phyloP scores from a whole-genome alignment of 768 basidiomycete genomes.

The Leccinum olivaceopallidum region DNA sequence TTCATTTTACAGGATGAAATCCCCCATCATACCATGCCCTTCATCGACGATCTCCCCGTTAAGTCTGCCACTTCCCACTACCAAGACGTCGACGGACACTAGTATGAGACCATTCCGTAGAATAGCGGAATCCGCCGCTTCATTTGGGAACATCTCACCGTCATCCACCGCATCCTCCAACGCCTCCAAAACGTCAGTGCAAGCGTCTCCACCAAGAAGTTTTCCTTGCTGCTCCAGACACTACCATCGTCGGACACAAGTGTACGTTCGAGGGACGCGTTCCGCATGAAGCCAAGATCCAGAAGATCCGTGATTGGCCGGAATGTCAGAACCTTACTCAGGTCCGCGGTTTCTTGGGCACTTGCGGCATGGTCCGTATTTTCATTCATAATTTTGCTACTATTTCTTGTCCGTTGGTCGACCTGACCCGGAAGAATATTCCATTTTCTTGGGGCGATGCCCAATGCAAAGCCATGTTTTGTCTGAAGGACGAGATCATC shows the following conservation, averaged over 20 bases:
- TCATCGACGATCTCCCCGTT: no score
- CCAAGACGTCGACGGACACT: not conserved
- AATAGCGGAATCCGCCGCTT: not conserved
- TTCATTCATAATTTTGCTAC: not conserved
- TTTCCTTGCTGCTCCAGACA: not conserved
- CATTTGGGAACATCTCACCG: not conserved
- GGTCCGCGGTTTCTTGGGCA: not conserved
- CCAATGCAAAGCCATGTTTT: not conserved
- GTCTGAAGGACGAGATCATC: not conserved
- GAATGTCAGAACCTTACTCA: not conserved
- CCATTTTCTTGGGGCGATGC: not conserved
- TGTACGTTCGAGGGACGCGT: not conserved
- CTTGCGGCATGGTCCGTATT: not conserved
- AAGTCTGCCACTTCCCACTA: no score
- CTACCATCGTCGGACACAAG: not conserved
- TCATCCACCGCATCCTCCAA: not conserved
- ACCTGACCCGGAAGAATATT: not conserved
- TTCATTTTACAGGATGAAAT: no score
- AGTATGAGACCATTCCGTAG: not conserved
- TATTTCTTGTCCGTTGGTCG: not conserved
- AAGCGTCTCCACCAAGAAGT: not conserved
- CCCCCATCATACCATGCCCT: not conserved
- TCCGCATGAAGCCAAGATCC: not conserved
- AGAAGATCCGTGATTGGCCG: not conserved
- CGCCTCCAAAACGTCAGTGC: not conserved